Conservation (phyloP, 1,284 basidiomycete species). For the Schizopora paradoxa region DNA sequence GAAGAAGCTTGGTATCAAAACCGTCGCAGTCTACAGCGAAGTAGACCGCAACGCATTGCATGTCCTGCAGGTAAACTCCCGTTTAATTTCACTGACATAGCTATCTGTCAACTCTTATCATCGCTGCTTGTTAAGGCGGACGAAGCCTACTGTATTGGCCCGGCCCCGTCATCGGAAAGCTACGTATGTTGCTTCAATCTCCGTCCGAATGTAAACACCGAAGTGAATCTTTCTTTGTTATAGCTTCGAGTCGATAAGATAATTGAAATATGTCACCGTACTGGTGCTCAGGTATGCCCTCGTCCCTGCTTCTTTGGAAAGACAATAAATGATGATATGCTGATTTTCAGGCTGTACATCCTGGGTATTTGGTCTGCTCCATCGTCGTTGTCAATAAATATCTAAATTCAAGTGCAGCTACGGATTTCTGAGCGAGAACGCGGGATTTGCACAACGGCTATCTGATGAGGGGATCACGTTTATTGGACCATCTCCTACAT, state of each 20-base stretch:
- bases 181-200: conserved; percentile 54
- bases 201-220: background rate
- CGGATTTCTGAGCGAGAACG: conserved; percentile 92
- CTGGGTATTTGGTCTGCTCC: conserved; percentile 49
- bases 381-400: conserved; percentile 1
- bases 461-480: conserved; percentile 89
- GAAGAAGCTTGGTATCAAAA: conserved; percentile 82
- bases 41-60: conserved; percentile 78
- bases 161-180: conserved; percentile 81
- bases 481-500: conserved; percentile 90
- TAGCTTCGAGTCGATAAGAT: conserved; percentile 88
- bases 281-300: conserved; percentile 76
- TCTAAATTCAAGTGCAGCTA: conserved; percentile 44
- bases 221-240: conserved; percentile 7
- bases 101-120: background rate
- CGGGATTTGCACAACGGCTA: conserved; percentile 81
- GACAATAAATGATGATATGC: conserved; percentile 8
- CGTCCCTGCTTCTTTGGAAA: conserved; percentile 2
- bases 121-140: conserved; percentile 62
- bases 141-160: conserved; percentile 92
- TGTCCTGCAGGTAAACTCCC: conserved; percentile 56
- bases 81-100: background rate
- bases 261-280: conserved; percentile 71
- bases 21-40: conserved; percentile 87
- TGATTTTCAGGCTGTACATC: conserved; percentile 64